phyloP scores from a whole-genome alignment of 2,329 filamentous ascomycete species.

The Cercospora sp. region DNA sequence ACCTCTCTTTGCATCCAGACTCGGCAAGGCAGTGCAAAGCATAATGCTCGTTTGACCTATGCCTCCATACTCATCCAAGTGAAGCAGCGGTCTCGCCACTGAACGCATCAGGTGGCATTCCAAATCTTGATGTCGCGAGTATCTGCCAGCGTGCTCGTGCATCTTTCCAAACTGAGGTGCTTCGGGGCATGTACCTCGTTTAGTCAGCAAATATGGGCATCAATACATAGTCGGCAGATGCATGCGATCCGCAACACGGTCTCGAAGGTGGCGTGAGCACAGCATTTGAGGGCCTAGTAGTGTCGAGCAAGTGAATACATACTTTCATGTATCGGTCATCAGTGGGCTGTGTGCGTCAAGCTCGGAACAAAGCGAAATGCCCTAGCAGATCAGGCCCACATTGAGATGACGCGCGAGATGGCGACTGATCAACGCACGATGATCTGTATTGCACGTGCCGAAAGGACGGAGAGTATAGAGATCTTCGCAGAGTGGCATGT shows the following conservation, averaged over 20 bases:
- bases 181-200: not conserved
- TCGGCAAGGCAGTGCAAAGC: not conserved
- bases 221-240: not conserved
- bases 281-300: not conserved
- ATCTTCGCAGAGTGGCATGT: not conserved
- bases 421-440: not conserved
- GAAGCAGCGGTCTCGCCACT: not conserved
- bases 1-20: not conserved
- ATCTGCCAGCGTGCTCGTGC: not conserved
- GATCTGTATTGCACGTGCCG: not conserved
- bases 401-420: slow-evolving; percentile 3
- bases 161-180: not conserved
- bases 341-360: not conserved
- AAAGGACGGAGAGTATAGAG: not conserved
- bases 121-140: not conserved
- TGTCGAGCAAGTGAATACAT: not conserved
- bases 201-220: not conserved
- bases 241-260: not conserved
- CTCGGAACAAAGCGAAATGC: slow-evolving; percentile 1
- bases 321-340: not conserved
- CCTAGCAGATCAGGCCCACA: not conserved
- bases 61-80: not conserved
- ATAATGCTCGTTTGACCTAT: not conserved
- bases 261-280: not conserved
- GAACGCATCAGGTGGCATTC: not conserved